Evolutionary conservation across 108 stramenopile genomes (phyloP), one percentile per base, ranked within the genome.

Genomic region (Nitzschia sp.): DNA sequence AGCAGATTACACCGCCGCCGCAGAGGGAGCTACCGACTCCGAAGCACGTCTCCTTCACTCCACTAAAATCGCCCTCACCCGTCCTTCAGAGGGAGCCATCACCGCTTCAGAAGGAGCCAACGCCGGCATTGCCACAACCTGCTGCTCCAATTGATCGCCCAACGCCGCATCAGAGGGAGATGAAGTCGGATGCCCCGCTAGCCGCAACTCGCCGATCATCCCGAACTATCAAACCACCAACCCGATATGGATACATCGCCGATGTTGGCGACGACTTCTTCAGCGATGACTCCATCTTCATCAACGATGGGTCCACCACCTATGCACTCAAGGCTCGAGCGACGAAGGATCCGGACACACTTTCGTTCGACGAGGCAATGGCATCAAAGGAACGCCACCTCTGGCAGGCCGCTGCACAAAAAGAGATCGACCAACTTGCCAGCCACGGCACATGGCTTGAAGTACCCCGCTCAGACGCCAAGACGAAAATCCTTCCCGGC

Each of bases 401-500:
- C 2, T 75, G 66, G 59, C 27, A 30, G 5, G 28, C 23, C 6
- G 57, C 57, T 9, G 57, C 57, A 11, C 27, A 29, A 17, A 38
- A 42, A 2, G 28, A 48, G 30, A 68, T 48, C 26, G 53, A 17
- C 6, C 28, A 4, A 24, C 64, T 21, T 9, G 64, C 3, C 2
- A 51, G 23, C 31, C 56, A 18, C 29, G 49, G 8, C 23, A 46
- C 46, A 28, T 75, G 74, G 74, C 26, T 28, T 1, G 74, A 68
- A 46, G 74, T 75, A 21, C 35, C 64, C 27, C 47, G 9, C 3
- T 25, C 48, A 2, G 26, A 17, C 5, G 54, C 33, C 0, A 31
- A 31, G 0, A 33, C 30, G 54, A 70, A 77, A 0, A 59, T 84
- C 71, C 75, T 9, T 80, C 82, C 59, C 1, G 62, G 73, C 15